Percentiles rank a stretch among this genome's conserved stretches.
These are phyloP conservation scores for Aspergillus fumigatus DNA, from an alignment of 2,329 filamentous ascomycete genomes.

Conservation along the genomic window DNA sequence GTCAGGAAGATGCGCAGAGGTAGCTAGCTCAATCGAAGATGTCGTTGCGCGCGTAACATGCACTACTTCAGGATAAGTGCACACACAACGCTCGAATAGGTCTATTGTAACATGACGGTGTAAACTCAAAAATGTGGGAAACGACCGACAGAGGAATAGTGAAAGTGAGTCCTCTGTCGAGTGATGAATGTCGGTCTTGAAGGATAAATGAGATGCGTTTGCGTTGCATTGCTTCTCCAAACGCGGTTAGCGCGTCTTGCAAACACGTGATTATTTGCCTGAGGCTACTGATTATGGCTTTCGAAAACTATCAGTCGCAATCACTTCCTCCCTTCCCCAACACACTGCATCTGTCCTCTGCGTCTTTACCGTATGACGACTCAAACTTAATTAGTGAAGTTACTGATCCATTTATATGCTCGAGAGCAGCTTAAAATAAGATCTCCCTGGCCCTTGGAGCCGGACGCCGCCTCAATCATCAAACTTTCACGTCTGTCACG, in stretches of 20 bases:
- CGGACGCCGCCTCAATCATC: constrained; percentile 9
- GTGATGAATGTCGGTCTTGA: constrained; percentile 7
- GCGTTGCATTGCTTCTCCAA: constrained; percentile 10
- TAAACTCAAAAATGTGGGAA: constrained; percentile 3
- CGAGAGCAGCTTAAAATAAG: constrained; percentile 2
- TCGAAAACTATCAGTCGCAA: not conserved
- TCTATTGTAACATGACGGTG: constrained; percentile 16
- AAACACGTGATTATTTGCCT: constrained; percentile 6
- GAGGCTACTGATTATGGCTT: not conserved
- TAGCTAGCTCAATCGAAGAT: constrained; percentile 21
- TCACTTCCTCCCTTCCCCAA: not conserved
- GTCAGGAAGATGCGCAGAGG: not conserved
- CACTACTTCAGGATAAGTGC: constrained; percentile 13
- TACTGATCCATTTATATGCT: constrained; percentile 4
- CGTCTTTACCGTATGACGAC: not conserved
- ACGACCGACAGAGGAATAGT: constrained; percentile 11
- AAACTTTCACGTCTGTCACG: not conserved
- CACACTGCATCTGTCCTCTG: not conserved
- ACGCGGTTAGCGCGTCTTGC: constrained; percentile 12
- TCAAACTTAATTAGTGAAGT: not conserved
- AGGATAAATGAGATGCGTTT: constrained; percentile 9
- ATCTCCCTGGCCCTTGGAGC: constrained; percentile 11
- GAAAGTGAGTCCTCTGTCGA: constrained; percentile 7
- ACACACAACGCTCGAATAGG: constrained; percentile 13
- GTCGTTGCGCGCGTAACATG: constrained; percentile 6